Base-by-base conservation (phyloP, 805 yeast genomes). In the Ogataea neopini region DNA sequence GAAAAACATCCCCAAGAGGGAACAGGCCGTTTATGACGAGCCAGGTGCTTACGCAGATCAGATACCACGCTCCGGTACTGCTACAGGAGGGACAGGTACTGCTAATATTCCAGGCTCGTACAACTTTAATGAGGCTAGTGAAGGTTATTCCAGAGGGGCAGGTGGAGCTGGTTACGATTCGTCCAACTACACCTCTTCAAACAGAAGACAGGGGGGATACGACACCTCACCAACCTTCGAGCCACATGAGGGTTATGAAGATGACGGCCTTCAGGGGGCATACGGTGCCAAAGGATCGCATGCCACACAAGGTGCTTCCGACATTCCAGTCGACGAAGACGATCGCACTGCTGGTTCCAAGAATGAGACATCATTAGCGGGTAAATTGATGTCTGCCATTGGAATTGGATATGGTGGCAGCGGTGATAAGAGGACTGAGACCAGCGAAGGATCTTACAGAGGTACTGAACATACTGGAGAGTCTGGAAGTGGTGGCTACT, bases 141-240 rank as follows among this genome's bases (percentile, higher is more conserved):
- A 18, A 30, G 9, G 18, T 8, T n/a, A 15, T 8, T 6, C 14
- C 5, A 13, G 10, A 6, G 10, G n/a, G 6, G 30, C 14, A 28
- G 30, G 23, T 10, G 37, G 37, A 10, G 26, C 25, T 8, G 23
- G 18, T 18, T 32, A 19, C 33, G 34, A 34, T 13, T 22, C 40
- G 14, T 37, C 43, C 14, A 42, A 48, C 14, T 53, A 53, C 28
- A 53, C 52, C 30, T 44, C 49, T 3, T 25, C 33, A 9, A 23
- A 11, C 45, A 18, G 34, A 8, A 18, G 34, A 13, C 34, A 41
- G 10, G 25, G 38, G 9, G 34, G 43, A 9, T 38, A 48, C 39
- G 49, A 48, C 5, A 23, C 45, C 17, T 52, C 58, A 7, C 58
- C 58, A 13, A 54, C 51, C 14, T 47, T 54, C 41, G 29, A 22